Evolutionary conservation across 179 eudicot species (phyloP).

Genomic region (Heliamphora pulchella): DNA sequence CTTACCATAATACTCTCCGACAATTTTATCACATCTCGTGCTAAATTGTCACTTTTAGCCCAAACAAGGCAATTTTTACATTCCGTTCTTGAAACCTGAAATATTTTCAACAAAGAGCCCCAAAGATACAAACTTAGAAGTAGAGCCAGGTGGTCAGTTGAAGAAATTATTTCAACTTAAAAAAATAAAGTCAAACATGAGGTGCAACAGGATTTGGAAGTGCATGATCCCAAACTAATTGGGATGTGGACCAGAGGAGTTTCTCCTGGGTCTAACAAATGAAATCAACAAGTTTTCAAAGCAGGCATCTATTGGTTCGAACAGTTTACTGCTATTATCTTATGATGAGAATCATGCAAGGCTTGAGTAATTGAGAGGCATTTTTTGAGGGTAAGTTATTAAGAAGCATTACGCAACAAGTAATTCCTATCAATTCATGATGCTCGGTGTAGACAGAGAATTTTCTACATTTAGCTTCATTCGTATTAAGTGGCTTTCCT

Average conservation of each 20-base stretch:
- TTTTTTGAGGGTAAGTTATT: background rate
- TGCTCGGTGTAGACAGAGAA: background rate
- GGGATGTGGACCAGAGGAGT: background rate
- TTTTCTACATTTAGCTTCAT: background rate
- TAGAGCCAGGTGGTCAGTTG: no score
- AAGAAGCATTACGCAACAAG: no score
- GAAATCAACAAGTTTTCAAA: background rate
- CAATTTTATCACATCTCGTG: constrained; percentile 52
- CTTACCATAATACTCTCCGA: constrained; percentile 52
- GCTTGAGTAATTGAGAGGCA: background rate
- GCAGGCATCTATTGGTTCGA: background rate
- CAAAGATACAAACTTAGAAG: background rate
- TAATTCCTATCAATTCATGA: background rate
- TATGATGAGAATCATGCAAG: background rate
- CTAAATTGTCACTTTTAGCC: constrained; percentile 89
- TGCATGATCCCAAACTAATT: constrained; percentile 4
- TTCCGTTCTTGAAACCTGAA: constrained; percentile 58
- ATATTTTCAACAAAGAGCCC: constrained; percentile 6
- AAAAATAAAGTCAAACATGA: background rate
- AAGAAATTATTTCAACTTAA: background rate
- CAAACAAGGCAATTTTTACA: constrained; percentile 84
- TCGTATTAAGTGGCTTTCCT: background rate
- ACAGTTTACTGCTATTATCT: background rate
- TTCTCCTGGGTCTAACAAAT: background rate
- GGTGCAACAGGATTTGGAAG: background rate